Base-by-base conservation (phyloP, 352 stramenopile species). In the Globisporangium megalacanthum region DNA sequence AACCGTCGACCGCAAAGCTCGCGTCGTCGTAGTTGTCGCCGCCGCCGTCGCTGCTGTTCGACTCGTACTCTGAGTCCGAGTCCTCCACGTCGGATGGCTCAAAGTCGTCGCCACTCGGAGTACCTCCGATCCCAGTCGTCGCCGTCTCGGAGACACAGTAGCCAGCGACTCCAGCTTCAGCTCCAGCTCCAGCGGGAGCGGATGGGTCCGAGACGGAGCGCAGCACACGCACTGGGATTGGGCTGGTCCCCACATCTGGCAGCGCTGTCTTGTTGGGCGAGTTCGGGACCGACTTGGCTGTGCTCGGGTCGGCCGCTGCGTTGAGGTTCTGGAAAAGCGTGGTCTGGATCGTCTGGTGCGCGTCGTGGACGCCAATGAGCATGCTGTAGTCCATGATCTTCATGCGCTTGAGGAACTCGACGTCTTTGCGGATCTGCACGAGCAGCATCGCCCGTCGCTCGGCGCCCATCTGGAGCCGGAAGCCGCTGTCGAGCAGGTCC, bases 301-400 rank as follows among this genome's bases (percentile, higher is more conserved):
- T 64, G 17, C 31, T 19, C 33, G 22, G 6, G 41, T 5, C 29
- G 3, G 58, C 48, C 4, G 64, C 65, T 25, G 54, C 63, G 11
- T 65, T 63, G 20, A 64, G 50, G 29, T 64, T 62, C 15, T 70
- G 75, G 48, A 76, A 86, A 22, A 86, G 64, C 33, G 69, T 71
- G 42, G 70, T 68, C n/a, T 81, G 77, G 41, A 88, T 70, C 46
- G 78, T 70, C 46, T 73, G 72, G 15, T 68, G 65, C 14, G 80
- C 75, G 65, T 97, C 84, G 65, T 97, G 86, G n/a, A 98, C 80
- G 49, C 92, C 92, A 31, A 97, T 83, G 9, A 98, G 78, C 29
- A 98, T 60, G 53, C 82, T 95, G 62, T 98, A 98, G 69, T 98
- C 92, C 89, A 98, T 98, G 62, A 98, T 97, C 61, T 97, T 95